Base-by-base conservation (phyloP, 2,329 filamentous ascomycete genomes). In the Fragosphaeria purpurea region DNA sequence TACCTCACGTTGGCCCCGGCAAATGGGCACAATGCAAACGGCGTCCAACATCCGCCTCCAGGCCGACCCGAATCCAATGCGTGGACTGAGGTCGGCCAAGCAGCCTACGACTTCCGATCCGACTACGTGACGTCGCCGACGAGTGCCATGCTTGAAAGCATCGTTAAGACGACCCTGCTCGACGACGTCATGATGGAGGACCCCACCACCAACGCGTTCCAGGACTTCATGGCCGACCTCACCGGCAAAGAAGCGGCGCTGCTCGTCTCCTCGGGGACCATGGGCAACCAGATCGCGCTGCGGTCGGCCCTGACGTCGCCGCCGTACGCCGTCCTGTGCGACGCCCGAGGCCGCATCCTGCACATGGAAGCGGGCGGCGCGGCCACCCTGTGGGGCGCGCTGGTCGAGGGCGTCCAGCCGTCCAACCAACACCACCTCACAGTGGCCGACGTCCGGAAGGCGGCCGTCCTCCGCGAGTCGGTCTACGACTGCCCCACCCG, bases 251-350 rank as follows among this genome's bases (percentile, higher is more conserved):
- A 89, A 60, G 81, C 80, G 6, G 85, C 79, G 0, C 73, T 96
- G 5, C 82, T 95, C 49, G 87, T 95, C 50, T 74, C 93, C 53
- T 93, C 87, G 0, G 91, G 91, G 4, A 95, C 90, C 5, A 95
- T 95, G 89, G 89, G 88, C 41, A 96, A 96, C 68, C 89, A 95
- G 65, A 73, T 96, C 13, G 83, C 85, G 0, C 75, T 95, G 41
- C 81, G 90, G 40, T 76, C 86, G 1, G 85, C 93, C 52, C 75
- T 96, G 11, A 77, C 73, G 1, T 84, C 86, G 53, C 89, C 90
- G 11, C 91, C 91, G 0, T 82, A 95, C 63, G 78, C 79, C 7
- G 79, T 96, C 5, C 70, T 96, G 7, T 88, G 85, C 58, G 90
- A 96, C 63, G 72, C 82, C 56, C 78, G 88, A 37, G 79, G 81